Evolutionary conservation across 441 rosid genomes (phyloP).

Genomic region (Geranium incanum): DNA sequence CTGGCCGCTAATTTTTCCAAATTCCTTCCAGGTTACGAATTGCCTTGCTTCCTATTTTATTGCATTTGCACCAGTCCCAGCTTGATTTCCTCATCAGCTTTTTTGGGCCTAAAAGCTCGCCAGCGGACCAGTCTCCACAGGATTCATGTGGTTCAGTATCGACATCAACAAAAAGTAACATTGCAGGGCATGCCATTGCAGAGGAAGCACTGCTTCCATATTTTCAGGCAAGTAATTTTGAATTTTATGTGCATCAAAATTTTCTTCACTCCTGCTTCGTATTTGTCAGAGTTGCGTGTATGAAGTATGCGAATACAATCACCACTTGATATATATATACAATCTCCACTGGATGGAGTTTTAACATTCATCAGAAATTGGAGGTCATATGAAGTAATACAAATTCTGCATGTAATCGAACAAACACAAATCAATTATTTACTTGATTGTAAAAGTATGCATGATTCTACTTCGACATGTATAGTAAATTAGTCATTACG

Average conservation of each 20-base stretch:
- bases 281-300: background rate
- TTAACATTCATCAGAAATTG: no score
- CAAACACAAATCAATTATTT: background rate
- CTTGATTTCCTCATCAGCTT: constrained; percentile 81
- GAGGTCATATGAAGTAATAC: background rate
- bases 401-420: background rate
- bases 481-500: no score
- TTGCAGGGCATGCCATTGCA: constrained; percentile 42
- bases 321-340: background rate
- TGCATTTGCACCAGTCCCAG: constrained; percentile 96
- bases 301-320: background rate
- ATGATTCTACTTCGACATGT: background rate
- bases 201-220: constrained; percentile 95
- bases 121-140: constrained; percentile 38
- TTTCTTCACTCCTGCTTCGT: background rate
- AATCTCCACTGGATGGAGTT: background rate
- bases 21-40: constrained; percentile 54
- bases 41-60: constrained; percentile 71
- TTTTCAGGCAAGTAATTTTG: constrained; percentile 63
- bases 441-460: background rate
- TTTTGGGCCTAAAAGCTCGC: constrained; percentile 52
- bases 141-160: constrained; percentile 33
- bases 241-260: constrained; percentile 4
- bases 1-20: constrained; percentile 18
- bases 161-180: constrained; percentile 24